phyloP scores from a whole-genome alignment of 2,329 filamentous ascomycete species.

The Trichoderma asperellum region DNA sequence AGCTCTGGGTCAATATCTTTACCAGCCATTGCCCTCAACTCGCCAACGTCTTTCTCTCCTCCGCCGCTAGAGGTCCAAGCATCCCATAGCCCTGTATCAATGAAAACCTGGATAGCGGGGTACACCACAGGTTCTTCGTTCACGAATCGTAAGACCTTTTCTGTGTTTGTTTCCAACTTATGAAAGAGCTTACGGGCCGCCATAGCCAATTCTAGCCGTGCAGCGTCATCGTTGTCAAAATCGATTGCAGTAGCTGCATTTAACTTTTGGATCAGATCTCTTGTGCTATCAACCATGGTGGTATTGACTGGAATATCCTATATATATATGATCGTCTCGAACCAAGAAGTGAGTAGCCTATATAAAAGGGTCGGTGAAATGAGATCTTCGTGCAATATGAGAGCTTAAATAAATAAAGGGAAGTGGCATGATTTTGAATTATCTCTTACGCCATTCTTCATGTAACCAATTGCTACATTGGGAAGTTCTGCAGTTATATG shows the following conservation, averaged over 20 bases:
- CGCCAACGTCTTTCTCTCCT: background rate
- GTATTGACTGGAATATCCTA: no score
- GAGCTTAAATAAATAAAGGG: background rate
- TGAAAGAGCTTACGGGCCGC: background rate
- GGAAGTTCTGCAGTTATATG: background rate
- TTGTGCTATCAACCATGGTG: background rate
- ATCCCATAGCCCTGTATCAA: background rate
- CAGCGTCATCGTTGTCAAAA: background rate
- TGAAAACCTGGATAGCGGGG: background rate
- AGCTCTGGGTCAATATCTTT: background rate
- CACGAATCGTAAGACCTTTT: background rate
- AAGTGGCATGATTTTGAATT: background rate
- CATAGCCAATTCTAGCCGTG: background rate
- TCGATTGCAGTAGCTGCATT: background rate
- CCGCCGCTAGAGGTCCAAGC: background rate
- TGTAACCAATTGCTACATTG: background rate
- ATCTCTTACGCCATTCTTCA: background rate
- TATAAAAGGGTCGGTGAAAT: no score
- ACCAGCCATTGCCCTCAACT: background rate
- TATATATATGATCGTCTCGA: background rate
- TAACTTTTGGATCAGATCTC: background rate
- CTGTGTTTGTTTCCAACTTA: background rate
- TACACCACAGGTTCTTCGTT: background rate
- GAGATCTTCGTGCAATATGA: background rate
- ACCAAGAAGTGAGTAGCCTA: background rate